Percentiles rank a stretch among this genome's conserved stretches.
These are phyloP conservation scores for Neurospora hispaniola DNA, from an alignment of 495 filamentous ascomycete genomes.

Conservation along the genomic window DNA sequence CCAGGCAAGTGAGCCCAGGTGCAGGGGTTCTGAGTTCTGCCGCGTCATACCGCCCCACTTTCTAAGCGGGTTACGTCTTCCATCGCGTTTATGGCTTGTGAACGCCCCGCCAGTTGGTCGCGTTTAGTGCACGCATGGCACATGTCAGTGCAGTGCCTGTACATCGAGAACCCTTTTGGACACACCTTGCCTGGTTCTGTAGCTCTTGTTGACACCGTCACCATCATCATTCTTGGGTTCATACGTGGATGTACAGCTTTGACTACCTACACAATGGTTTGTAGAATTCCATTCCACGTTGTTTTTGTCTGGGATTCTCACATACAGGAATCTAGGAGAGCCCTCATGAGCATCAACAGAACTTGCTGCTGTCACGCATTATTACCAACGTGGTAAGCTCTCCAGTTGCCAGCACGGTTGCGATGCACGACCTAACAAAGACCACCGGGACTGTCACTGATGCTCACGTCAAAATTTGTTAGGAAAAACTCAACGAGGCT, in stretches of 20 bases:
- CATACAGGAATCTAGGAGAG: slow-evolving; percentile 55
- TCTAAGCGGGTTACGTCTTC: neutral
- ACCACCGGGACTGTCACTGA: neutral
- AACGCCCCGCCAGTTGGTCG: neutral
- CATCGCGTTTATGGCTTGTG: neutral
- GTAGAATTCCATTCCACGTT: neutral
- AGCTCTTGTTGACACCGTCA: neutral
- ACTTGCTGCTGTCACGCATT: slow-evolving; percentile 81
- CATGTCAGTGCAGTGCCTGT: neutral
- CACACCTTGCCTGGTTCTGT: neutral
- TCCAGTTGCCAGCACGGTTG: neutral
- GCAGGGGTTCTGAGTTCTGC: neutral
- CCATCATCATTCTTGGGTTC: neutral
- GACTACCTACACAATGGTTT: neutral
- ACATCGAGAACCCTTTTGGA: neutral
- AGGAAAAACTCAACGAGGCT: slow-evolving; percentile 98
- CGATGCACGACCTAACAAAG: slow-evolving; percentile 2
- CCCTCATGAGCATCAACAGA: slow-evolving; percentile 96
- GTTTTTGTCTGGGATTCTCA: neutral
- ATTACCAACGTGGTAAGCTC: slow-evolving; percentile 86
- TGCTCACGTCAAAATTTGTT: neutral
- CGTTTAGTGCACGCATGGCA: neutral
- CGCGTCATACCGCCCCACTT: neutral
- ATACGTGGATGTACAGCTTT: neutral
- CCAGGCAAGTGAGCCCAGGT: neutral